These are phyloP conservation scores for Phytophthora macrochlamydospora DNA, from an alignment of 352 stramenopile species.

Conservation along the genomic window DNA sequence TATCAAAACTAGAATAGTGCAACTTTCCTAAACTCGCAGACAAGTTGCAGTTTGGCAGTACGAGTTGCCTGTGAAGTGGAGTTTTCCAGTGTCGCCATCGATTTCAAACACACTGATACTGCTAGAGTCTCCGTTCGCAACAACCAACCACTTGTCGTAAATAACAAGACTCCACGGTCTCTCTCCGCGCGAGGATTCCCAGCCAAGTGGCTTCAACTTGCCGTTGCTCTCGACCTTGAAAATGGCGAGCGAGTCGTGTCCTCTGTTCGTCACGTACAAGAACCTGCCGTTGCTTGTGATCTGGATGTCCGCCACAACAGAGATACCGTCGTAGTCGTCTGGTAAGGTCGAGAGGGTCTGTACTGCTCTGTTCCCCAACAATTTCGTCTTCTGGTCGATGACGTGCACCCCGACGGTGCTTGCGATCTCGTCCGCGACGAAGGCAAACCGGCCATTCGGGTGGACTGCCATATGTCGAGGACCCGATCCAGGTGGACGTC, in stretches of 20 bases:
- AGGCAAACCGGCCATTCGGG: conserved; percentile 34
- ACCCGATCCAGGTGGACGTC: conserved; percentile 30
- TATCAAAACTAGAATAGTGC: too few relatives aligned
- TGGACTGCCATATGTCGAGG: conserved; percentile 54
- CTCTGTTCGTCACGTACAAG: conserved; percentile 49
- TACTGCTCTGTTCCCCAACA: conserved; percentile 18
- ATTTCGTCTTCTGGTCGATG: conserved; percentile 11
- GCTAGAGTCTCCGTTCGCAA: too few relatives aligned
- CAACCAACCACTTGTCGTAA: too few relatives aligned
- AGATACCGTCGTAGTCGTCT: conserved; percentile 5
- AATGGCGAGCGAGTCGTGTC: conserved; percentile 46
- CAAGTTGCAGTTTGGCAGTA: not conserved
- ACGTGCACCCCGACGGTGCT: conserved; percentile 49
- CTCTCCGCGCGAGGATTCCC: conserved; percentile 1
- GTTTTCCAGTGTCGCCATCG: too few relatives aligned
- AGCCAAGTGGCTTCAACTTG: conserved; percentile 25
- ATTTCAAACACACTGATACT: too few relatives aligned
- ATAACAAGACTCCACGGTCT: too few relatives aligned
- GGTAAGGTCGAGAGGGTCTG: conserved; percentile 50
- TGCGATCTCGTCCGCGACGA: conserved; percentile 46
- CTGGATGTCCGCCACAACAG: conserved; percentile 35
- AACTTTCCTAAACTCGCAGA: too few relatives aligned
- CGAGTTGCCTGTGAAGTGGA: too few relatives aligned
- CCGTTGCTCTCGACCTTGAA: conserved; percentile 30
- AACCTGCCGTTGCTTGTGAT: conserved; percentile 37